Evolutionary conservation across 1,139 yeast species (phyloP).

Genomic region (Schwanniomyces etchellsii): DNA sequence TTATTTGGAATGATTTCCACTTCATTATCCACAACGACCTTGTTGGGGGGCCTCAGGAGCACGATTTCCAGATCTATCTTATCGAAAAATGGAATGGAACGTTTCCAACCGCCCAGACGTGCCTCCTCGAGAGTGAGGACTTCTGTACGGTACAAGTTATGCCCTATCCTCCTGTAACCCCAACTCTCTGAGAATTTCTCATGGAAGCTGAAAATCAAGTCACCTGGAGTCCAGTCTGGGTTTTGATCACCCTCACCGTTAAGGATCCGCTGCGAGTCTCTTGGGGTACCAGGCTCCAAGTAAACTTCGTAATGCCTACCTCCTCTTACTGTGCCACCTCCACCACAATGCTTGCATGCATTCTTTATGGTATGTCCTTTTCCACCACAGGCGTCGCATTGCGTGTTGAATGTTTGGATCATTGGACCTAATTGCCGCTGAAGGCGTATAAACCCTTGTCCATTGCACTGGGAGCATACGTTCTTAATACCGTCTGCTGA

Average conservation of each 20-base stretch:
- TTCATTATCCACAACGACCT: constrained; percentile 56
- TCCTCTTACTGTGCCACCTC: constrained; percentile 57
- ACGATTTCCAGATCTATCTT: constrained; percentile 41
- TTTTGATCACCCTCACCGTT: constrained; percentile 78
- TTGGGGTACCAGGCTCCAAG: constrained; percentile 64
- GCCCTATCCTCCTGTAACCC: constrained; percentile 82
- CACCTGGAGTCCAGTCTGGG: constrained; percentile 82
- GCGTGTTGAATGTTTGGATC: constrained; percentile 76
- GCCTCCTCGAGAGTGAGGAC: constrained; percentile 71
- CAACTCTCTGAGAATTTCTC: constrained; percentile 54
- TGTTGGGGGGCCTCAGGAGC: constrained; percentile 47
- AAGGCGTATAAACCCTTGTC: constrained; percentile 65
- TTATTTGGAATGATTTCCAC: constrained; percentile 63
- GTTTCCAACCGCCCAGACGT: constrained; percentile 69
- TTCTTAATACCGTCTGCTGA: constrained; percentile 70
- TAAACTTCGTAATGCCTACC: constrained; percentile 55
- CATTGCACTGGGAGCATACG: constrained; percentile 63
- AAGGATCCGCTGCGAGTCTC: constrained; percentile 53
- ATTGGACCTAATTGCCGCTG: constrained; percentile 81
- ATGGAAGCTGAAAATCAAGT: constrained; percentile 52
- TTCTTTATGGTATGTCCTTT: constrained; percentile 60
- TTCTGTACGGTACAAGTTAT: constrained; percentile 76
- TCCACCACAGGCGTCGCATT: constrained; percentile 79
- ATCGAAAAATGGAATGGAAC: constrained; percentile 64
- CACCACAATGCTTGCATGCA: constrained; percentile 66